A percentile compares a stretch with the other conserved stretches of the same genome.
phyloP scores from a whole-genome alignment of 225 moss, liverwort and hornwort species.

The Ulota crispa region DNA sequence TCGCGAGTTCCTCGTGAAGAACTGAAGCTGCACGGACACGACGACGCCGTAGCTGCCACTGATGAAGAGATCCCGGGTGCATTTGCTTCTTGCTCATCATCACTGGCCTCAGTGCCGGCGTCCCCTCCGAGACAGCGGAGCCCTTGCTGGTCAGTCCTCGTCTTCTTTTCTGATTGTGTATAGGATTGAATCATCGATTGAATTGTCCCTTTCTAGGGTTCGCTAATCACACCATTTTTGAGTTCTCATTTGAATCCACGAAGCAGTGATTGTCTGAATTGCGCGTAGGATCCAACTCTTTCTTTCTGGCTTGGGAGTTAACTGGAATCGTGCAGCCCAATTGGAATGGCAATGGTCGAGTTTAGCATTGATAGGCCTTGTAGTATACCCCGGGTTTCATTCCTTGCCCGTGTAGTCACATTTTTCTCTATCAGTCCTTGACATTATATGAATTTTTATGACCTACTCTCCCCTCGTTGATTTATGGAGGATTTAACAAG shows the following conservation, averaged over 20 bases:
- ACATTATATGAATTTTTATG: not conserved
- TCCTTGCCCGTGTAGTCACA: not conserved
- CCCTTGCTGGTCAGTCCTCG: constrained; percentile 23
- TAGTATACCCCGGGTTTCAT: not conserved
- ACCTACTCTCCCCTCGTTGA: not conserved
- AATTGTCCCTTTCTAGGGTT: not conserved
- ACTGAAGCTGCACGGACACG: not conserved
- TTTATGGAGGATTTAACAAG: not conserved
- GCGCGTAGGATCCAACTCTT: not conserved
- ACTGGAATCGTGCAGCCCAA: not conserved
- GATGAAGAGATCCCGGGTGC: constrained; percentile 62
- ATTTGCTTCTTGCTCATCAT: constrained; percentile 35
- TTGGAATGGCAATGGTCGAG: not conserved
- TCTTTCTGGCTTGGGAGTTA: not conserved
- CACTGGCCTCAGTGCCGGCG: constrained; percentile 22
- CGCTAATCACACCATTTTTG: not conserved
- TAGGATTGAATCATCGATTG: not conserved
- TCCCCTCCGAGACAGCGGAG: constrained; percentile 6
- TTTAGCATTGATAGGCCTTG: not conserved
- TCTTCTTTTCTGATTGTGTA: not conserved
- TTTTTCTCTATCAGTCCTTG: not conserved
- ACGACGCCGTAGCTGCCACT: constrained; percentile 10
- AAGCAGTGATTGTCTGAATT: not conserved
- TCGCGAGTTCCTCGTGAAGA: constrained; percentile 12
- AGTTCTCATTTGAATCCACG: not conserved